A percentile compares a stretch with the other conserved stretches of the same genome.
Evolutionary conservation across 176 grass and related monocot species (phyloP).

Genomic region (Juncus effusus): DNA sequence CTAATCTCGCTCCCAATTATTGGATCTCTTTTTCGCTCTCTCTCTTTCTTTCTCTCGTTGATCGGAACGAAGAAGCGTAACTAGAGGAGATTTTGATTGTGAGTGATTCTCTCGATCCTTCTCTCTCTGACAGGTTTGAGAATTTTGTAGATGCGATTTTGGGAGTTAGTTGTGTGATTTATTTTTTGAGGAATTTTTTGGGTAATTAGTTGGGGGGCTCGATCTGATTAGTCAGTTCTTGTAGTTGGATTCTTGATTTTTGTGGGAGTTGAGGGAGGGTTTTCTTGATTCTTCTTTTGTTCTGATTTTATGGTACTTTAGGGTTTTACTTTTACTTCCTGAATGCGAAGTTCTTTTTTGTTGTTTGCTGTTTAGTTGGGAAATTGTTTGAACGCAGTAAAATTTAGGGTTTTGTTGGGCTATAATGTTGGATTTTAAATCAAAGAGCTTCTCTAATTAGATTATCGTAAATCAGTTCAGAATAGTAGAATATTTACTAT

Average conservation of each 20-base stretch:
- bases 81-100: conserved; percentile 9
- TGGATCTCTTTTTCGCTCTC: conserved; percentile 20
- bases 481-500: not conserved
- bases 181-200: not conserved
- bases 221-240: not conserved
- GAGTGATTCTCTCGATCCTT: conserved; percentile 11
- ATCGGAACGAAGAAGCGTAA: conserved; percentile 20
- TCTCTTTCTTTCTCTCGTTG: conserved; percentile 17
- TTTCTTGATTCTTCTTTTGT: conserved; percentile 7
- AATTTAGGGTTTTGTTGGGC: conserved; percentile 15
- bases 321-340: not conserved
- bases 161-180: not conserved
- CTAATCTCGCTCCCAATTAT: conserved; percentile 23
- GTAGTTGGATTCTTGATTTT: not conserved
- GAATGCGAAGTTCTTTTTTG: not conserved
- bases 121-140: not conserved
- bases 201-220: not conserved
- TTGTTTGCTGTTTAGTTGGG: not conserved
- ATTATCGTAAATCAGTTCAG: not conserved
- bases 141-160: conserved; percentile 1
- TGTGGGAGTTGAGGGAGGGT: conserved; percentile 1
- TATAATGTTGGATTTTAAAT: not conserved
- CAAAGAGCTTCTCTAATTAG: not conserved
- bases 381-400: not conserved
- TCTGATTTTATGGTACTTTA: not conserved